phyloP scores from a whole-genome alignment of 2,329 filamentous ascomycete genomes.

The Fusarium mangiferae region DNA sequence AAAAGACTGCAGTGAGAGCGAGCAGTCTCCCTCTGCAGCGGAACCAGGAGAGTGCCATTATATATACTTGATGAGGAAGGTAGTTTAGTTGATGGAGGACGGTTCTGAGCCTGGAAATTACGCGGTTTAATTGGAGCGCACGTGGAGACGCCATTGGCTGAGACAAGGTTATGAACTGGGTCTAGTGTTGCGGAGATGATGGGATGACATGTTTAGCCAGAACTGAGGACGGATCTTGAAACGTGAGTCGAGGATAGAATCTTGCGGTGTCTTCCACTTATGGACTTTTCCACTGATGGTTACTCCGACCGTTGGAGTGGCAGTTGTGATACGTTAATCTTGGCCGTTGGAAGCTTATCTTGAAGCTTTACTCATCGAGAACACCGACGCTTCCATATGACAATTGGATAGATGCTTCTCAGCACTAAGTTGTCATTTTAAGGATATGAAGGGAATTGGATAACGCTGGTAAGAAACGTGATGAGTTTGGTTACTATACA shows the following conservation, averaged over 20 bases:
- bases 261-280: neutral
- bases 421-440: fast-evolving
- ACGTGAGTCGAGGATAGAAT: neutral
- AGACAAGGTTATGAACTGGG: neutral
- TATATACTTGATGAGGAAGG: neutral
- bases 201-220: neutral
- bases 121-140: conserved; percentile 27
- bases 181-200: neutral
- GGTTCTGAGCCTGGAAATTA: conserved; percentile 16
- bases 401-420: fast-evolving
- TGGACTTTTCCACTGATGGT: neutral
- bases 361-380: neutral
- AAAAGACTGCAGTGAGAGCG: conserved; percentile 5
- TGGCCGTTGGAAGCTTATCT: neutral
- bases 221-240: neutral
- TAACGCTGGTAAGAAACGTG: no score
- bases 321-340: no score
- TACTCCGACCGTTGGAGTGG: neutral
- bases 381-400: neutral
- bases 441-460: neutral
- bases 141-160: conserved; percentile 30
- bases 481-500: no score
- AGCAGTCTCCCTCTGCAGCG: conserved; percentile 8
- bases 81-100: neutral
- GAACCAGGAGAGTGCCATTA: conserved; percentile 26